Percentiles rank a stretch among this genome's conserved stretches.
phyloP scores from a whole-genome alignment of 2,329 filamentous ascomycete genomes.

The Dothiorella sarmentorum region DNA sequence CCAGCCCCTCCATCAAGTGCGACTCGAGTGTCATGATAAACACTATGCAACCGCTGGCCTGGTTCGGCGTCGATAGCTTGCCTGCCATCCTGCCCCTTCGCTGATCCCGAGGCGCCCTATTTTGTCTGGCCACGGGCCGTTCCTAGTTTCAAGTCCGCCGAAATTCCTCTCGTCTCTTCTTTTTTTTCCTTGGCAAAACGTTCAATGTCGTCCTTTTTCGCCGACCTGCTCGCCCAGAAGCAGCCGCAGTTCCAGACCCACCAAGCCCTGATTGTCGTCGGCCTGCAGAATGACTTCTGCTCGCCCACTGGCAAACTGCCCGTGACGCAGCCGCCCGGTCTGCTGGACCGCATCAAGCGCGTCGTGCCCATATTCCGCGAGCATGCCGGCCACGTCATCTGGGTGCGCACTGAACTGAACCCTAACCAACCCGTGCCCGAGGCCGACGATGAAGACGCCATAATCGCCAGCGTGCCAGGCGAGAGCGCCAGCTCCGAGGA shows the following conservation, averaged over 20 bases:
- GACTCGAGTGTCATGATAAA: conserved; percentile 16
- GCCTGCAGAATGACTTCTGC: conserved; percentile 89
- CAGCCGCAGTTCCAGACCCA: conserved; percentile 54
- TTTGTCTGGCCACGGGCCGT: too few relatives aligned
- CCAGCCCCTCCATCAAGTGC: conserved; percentile 11
- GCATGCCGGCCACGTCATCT: conserved; percentile 68
- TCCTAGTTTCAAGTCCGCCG: too few relatives aligned
- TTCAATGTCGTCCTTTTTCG: conserved; percentile 37
- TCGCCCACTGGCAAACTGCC: conserved; percentile 64
- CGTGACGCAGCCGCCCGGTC: conserved; percentile 60
- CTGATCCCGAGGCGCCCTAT: conserved; percentile 2
- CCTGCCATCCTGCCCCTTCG: conserved; percentile 5
- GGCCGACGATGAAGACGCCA: conserved; percentile 42
- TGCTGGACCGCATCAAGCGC: conserved; percentile 63
- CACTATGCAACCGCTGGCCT: conserved; percentile 13
- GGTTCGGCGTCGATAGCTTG: conserved; percentile 12
- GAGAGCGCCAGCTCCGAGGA: conserved; percentile 32
- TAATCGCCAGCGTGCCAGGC: conserved; percentile 40
- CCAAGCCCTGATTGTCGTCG: conserved; percentile 75
- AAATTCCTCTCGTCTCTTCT: conserved; percentile 3
- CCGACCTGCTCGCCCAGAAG: conserved; percentile 43
- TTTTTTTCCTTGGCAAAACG: too few relatives aligned
- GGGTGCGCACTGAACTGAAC: conserved; percentile 75
- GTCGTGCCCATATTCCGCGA: conserved; percentile 72
- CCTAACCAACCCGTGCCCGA: conserved; percentile 57